Base-by-base conservation (phyloP, 1,139 yeast species). In the Yamadazyma sp. region DNA sequence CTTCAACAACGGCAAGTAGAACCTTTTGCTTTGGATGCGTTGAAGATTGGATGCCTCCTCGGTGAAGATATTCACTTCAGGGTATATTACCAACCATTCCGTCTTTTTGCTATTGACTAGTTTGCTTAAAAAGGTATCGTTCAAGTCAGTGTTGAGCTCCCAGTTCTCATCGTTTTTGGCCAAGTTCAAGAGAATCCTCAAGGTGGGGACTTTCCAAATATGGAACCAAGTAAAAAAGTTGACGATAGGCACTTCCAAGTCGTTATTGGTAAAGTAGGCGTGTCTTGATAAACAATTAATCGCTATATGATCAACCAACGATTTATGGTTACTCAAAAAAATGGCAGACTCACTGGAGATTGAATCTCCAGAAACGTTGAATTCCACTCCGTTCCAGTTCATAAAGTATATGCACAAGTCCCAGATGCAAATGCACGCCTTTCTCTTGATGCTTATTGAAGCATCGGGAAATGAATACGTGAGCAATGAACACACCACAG, bases 41-140 rank as follows among this genome's bases (percentile, higher is more conserved):
- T 83, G 87, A 11, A 81, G 50, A 6, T 61, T 55, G 0, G 68
- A 56, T 23, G 74, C 69, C 26, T 69, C 71, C 4, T 67, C 59
- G 0, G 81, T 75, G 60, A 77, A 74, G 3, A 83, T 77, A 53
- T 84, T 85, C 2, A 83, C 91, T 56, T 85, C 94, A 0, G 94
- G 92, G 44, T 84, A 84, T 8, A 82, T 46, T 1, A 77, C 73
- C 4, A 81, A 50, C 87, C 87, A 81, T 47, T 73, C 73, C 2
- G 72, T 66, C 15, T 47, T 48, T 30, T 56, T 64, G 24, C 69
- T 62, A 6, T 35, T 41, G 6, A 59, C 25, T 9, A 69, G 41
- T 15, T 54, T 45, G 1, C 51, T 42, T 37, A 71, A 67, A 20
- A 64, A 50, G 4, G 44, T 33, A 2, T 48, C 50, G 23, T 56